Conservation (phyloP, 2,329 filamentous ascomycete species). For the Botryotinia calthae region DNA sequence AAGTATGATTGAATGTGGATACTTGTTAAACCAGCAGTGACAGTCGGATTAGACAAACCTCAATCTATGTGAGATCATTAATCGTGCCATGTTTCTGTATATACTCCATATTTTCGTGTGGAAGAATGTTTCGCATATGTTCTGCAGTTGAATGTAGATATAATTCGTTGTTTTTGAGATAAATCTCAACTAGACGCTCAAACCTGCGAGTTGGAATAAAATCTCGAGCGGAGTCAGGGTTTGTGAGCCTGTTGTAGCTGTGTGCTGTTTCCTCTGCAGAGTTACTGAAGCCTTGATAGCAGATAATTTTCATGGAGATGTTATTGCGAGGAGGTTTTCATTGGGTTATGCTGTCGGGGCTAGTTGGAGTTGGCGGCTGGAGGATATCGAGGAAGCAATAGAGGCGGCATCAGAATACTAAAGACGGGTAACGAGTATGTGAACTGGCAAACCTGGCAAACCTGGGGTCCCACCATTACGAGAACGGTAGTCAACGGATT, state of each 20-base stretch:
- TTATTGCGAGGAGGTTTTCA: not conserved
- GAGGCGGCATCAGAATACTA: not conserved
- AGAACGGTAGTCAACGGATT: accelerated
- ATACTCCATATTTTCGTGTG: constrained; percentile 49
- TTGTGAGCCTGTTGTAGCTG: constrained; percentile 19
- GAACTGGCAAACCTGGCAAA: too few species aligned
- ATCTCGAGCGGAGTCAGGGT: constrained; percentile 35
- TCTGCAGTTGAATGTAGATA: constrained; percentile 64
- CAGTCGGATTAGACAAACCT: constrained; percentile 71
- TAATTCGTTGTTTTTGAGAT: constrained; percentile 60
- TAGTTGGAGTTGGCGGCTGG: not conserved
- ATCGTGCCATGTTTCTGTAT: not conserved
- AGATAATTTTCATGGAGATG: not conserved
- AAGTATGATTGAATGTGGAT: constrained; percentile 58
- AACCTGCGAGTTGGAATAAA: constrained; percentile 56
- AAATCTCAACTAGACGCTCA: constrained; percentile 57
- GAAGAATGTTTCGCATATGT: constrained; percentile 56
- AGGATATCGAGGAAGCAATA: not conserved
- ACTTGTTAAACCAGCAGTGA: constrained; percentile 67
- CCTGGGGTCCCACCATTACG: too few species aligned
- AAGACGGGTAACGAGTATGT: not conserved
- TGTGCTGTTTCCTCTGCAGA: constrained; percentile 19
- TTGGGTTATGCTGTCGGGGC: not conserved
- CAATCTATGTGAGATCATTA: constrained; percentile 40
- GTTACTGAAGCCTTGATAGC: not conserved